A percentile compares a stretch with the other conserved stretches of the same genome.
phyloP scores from a whole-genome alignment of 2,329 filamentous ascomycete species.

The Apiospora sp. region DNA sequence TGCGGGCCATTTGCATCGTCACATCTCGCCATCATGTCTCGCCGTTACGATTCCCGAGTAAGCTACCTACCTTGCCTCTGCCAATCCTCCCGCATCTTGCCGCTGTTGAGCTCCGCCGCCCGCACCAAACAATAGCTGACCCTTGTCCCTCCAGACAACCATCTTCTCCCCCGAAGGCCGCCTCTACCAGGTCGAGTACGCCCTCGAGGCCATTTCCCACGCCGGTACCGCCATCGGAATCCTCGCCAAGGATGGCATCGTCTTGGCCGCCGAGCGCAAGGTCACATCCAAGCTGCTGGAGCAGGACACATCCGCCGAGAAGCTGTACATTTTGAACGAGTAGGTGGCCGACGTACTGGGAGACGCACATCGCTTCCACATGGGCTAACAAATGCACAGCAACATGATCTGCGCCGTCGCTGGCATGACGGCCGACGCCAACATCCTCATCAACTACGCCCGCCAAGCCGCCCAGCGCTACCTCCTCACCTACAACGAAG shows the following conservation, averaged over 20 bases:
- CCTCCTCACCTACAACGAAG: constrained; percentile 99
- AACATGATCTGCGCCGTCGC: constrained; percentile 99
- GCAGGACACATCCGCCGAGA: constrained; percentile 99
- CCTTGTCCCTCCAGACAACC: constrained; percentile 73
- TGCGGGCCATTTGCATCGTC: not conserved
- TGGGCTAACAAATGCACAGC: constrained; percentile 55
- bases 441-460: constrained; percentile 99
- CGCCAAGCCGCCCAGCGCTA: constrained; percentile 96
- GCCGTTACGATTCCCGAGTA: constrained; percentile 97
- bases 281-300: constrained; percentile 99
- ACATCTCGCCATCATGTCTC: constrained; percentile 73
- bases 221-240: constrained; percentile 97
- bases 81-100: constrained; percentile 9
- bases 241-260: constrained; percentile 96
- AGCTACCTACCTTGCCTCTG: constrained; percentile 46
- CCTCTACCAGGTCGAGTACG: constrained; percentile 99
- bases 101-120: constrained; percentile 4
- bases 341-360: constrained; percentile 53
- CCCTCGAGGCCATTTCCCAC: constrained; percentile 97
- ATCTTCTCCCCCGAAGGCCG: constrained; percentile 99
- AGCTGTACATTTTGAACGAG: constrained; percentile 99
- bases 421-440: constrained; percentile 98
- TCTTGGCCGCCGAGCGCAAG: constrained; percentile 96
- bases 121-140: constrained; percentile 33
- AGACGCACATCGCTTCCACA: not conserved